phyloP scores from a whole-genome alignment of 306 rosid species.

The Elaeagnus macrophylla region DNA sequence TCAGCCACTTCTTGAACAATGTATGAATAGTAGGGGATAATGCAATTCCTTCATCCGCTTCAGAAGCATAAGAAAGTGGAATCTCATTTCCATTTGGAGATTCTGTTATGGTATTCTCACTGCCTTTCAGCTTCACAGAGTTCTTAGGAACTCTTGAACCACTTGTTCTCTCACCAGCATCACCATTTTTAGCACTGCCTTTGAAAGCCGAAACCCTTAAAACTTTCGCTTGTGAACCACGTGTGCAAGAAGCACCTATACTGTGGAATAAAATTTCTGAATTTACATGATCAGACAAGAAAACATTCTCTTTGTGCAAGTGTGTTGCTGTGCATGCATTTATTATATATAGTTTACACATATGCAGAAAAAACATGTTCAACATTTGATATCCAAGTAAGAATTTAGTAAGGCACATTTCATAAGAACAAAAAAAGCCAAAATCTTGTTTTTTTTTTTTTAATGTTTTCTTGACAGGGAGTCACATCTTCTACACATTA shows the following conservation, averaged over 20 bases:
- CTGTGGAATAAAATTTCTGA: conserved; percentile 59
- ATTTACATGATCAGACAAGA: conserved; percentile 21
- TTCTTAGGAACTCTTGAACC: conserved; percentile 52
- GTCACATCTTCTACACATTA: not conserved
- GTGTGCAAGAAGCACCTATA: conserved; percentile 59
- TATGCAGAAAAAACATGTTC: conserved; percentile 1
- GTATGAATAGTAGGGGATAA: conserved; percentile 55
- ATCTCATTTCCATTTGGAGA: conserved; percentile 47
- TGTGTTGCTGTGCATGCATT: not conserved
- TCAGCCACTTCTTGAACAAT: conserved; percentile 62
- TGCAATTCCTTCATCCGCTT: conserved; percentile 37
- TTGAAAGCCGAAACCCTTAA: conserved; percentile 65
- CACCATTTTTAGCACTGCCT: conserved; percentile 54
- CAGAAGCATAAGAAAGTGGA: conserved; percentile 55
- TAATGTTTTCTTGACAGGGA: not conserved
- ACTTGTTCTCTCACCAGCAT: conserved; percentile 41
- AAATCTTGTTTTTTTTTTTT: not conserved
- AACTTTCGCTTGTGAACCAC: conserved; percentile 42
- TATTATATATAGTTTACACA: not conserved
- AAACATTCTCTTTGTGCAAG: not conserved
- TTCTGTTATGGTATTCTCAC: conserved; percentile 34
- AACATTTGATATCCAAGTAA: too few species aligned
- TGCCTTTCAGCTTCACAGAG: conserved; percentile 56
- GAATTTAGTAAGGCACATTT: not conserved
- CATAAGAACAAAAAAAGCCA: not conserved